Conservation (phyloP, 2,329 filamentous ascomycete species). For the Cladosporium sp. region DNA sequence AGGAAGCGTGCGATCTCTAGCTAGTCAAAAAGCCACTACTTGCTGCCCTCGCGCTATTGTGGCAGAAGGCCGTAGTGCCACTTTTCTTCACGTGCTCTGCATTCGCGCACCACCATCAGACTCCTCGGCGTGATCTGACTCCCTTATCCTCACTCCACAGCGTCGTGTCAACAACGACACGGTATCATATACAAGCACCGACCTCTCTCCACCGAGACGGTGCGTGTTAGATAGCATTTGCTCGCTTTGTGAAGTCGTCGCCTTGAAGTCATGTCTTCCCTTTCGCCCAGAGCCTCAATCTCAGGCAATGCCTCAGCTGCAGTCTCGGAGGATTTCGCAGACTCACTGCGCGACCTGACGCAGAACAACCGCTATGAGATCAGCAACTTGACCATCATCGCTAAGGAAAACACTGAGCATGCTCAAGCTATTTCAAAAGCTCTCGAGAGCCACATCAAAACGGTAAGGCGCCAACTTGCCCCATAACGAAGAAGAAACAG, state of each 20-base stretch:
- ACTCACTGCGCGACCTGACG: slow-evolving; percentile 87
- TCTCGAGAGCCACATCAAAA: slow-evolving; percentile 89
- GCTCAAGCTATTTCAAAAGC: slow-evolving; percentile 89
- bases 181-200: slow-evolving; percentile 1
- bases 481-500: slow-evolving; percentile 28
- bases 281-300: slow-evolving; percentile 39
- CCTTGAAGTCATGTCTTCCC: slow-evolving; percentile 59
- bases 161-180: slow-evolving; percentile 8
- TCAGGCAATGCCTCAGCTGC: slow-evolving; percentile 66
- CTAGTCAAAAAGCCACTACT: slow-evolving; percentile 23
- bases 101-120: slow-evolving; percentile 15
- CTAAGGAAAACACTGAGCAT: slow-evolving; percentile 95
- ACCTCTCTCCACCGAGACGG: slow-evolving; percentile 1
- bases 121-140: slow-evolving; percentile 19
- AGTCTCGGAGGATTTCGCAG: slow-evolving; percentile 92
- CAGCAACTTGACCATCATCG: slow-evolving; percentile 94
- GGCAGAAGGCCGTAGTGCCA: slow-evolving; percentile 23
- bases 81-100: slow-evolving; percentile 23
- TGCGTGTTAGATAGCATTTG: slow-evolving; percentile 19
- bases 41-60: slow-evolving; percentile 20
- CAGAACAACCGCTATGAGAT: slow-evolving; percentile 94
- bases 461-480: slow-evolving; percentile 63
- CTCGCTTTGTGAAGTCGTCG: slow-evolving; percentile 19
- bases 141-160: slow-evolving; percentile 9
- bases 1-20: slow-evolving; percentile 21